Conservation (phyloP, 345 rosid species). For the Boechera divaricarpa region DNA sequence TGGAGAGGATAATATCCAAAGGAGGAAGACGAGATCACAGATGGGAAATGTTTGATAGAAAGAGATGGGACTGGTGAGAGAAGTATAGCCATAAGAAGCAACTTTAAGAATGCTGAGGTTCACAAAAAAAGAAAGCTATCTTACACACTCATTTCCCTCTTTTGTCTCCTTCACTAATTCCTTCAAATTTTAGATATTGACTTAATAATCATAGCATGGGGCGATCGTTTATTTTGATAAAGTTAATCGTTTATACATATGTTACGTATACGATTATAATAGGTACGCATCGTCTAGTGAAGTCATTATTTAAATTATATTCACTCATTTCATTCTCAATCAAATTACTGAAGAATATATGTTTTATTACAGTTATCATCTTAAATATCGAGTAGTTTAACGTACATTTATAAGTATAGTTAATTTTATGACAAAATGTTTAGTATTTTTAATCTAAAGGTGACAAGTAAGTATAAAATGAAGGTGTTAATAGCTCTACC, state of each 20-base stretch:
- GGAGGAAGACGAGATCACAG: conserved; percentile 22
- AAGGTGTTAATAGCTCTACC: background rate
- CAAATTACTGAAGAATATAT: background rate
- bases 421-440: background rate
- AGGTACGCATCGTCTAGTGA: background rate
- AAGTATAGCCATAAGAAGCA: conserved; percentile 51
- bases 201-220: conserved; percentile 18
- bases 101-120: conserved; percentile 57
- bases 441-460: background rate
- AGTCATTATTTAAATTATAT: background rate
- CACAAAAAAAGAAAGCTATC: conserved; percentile 54
- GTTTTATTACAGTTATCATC: background rate
- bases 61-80: conserved; percentile 46
- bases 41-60: conserved; percentile 28
- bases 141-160: conserved; percentile 38
- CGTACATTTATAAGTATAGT: background rate
- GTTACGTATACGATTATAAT: background rate
- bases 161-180: conserved; percentile 26
- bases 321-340: background rate
- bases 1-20: conserved; percentile 6
- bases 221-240: background rate
- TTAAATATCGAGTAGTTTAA: background rate
- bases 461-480: background rate
- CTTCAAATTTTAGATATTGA: conserved; percentile 37
- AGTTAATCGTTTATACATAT: background rate